Base-by-base conservation (phyloP, 129 eudicot genomes). In the Chrysanthemum seticuspe region DNA sequence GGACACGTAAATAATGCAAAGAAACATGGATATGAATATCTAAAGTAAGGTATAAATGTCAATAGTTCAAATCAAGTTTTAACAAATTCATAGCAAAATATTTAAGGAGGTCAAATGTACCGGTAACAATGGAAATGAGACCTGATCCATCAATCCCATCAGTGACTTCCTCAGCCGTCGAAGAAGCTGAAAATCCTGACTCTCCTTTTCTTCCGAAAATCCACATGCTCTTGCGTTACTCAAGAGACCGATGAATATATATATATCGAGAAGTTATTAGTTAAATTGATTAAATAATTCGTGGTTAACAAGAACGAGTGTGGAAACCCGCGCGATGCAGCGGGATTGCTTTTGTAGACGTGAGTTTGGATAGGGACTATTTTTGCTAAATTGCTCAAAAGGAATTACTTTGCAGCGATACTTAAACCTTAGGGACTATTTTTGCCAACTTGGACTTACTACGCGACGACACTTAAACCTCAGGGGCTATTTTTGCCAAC, bases 111-210 rank as follows among this genome's bases (percentile, higher is more conserved):
- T 62, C 23, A 14, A 40, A 34, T 2, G 14, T 19, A 75, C 84
- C 84, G 3, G 84, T 80, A 62, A 80, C 80, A 70, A 80, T 64
- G 57, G 80, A 76, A 5, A 62, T 70, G 27, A 75, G 84, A 55
- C 58, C 68, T 16, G 62, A 53, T 70, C 84, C 84, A 62, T 75
- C 5, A 14, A 80, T 36, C 48, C 84, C 84, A 48, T 55, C 1
- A 2, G 77, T 80, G 63, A 80, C 76, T 68, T 80, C 62, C 74
- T 68, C 80, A 0, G 84, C 84, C 15, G 84, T 80, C 27, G n/a
- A 80, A 80, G 73, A 68, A 23, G 76, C 68, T 25, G 84, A 75
- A 29, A 75, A 80, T 34, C 84, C 84, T 4, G 84, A 80, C 29
- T 65, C 52, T 0, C 84, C 77, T 62, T 70, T 80, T 54, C 72